Base-by-base conservation (phyloP, 2,329 filamentous ascomycete species). In the Balansia obtecta region DNA sequence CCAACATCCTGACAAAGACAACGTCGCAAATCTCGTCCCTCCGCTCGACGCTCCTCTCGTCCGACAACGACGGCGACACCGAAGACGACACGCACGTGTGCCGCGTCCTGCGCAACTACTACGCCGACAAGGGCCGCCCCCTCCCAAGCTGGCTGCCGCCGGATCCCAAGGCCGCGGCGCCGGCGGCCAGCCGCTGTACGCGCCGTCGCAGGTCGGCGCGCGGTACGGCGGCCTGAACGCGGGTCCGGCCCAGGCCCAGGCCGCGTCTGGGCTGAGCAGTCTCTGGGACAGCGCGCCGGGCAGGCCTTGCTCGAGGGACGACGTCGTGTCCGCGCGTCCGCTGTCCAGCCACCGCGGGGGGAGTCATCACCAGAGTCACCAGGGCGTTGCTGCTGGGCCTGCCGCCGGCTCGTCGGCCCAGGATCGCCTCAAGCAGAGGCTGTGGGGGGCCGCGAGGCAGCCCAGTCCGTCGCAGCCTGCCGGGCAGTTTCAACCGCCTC, bases 31-130 rank as follows among this genome's bases (percentile, higher is more conserved):
- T 85, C 63, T 79, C 77, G 57, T 77, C 79, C 58, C 75, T 83
- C 49, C 78, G 79, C 60, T 83, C 83, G 54, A 81, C 88, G 54
- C 80, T 90, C 55, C 79, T 86, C 50, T 70, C 76, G 56, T 72
- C 74, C 63, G 82, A 85, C 57, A 72, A 75, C 58, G 82, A 85
- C 66, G 83, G 83, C 67, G 82, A 86, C 63, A 84, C 81, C 55
- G 79, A 94, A 68, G 90, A 97, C 71, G 88, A 95, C 71, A 94
- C 89, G 2, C 89, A 97, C 71, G 86, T 97, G 61, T 94, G 88
- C 69, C 87, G 93, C 60, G 89, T 95, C 37, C 80, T 98, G 27
- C 86, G 93, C 60, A 85, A 82, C 59, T 95, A 97, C 76, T 97
- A 98, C 74, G 80, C 75, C 48, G 90, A 97, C 66, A 93, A 94